These are phyloP conservation scores for Eucalyptus regnans DNA, from an alignment of 345 rosid genomes.

Conservation along the genomic window DNA sequence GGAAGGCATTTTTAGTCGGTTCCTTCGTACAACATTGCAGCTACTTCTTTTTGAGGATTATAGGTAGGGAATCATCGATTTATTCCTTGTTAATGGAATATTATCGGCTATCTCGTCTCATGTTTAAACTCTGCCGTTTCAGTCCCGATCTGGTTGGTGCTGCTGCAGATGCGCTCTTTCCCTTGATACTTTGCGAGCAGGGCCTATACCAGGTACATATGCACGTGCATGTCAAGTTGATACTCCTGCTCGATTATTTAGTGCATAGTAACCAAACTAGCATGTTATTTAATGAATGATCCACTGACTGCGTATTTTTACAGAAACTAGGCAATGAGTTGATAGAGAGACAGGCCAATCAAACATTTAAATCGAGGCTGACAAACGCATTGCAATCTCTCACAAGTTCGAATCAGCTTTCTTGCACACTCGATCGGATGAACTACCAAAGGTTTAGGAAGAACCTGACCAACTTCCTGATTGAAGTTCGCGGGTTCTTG, in stretches of 20 bases:
- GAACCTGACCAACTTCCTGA: conserved; percentile 64
- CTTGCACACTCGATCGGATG: conserved; percentile 67
- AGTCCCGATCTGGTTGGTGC: conserved; percentile 83
- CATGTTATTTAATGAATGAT: not conserved
- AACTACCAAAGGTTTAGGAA: conserved; percentile 92
- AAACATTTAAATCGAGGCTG: conserved; percentile 45
- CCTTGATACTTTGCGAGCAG: conserved; percentile 91
- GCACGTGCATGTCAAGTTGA: not conserved
- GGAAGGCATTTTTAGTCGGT: conserved; percentile 67
- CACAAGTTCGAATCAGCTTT: conserved; percentile 77
- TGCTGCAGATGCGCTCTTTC: conserved; percentile 95
- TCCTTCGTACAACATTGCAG: conserved; percentile 63
- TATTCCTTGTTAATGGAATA: not conserved
- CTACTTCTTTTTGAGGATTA: conserved; percentile 89
- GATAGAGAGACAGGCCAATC: conserved; percentile 66
- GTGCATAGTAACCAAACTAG: not conserved
- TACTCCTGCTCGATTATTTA: not conserved
- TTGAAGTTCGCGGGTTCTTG: conserved; percentile 92
- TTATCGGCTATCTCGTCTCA: not conserved
- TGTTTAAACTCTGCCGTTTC: conserved; percentile 5
- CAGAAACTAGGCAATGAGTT: conserved; percentile 77
- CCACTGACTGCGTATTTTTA: not conserved
- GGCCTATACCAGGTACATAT: conserved; percentile 70
- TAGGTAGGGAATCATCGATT: conserved; percentile 27
- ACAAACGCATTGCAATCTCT: conserved; percentile 63